Percentiles rank a stretch among this genome's conserved stretches.
These are phyloP conservation scores for Lipomyces mesembrius DNA, from an alignment of 805 yeast genomes.

Conservation along the genomic window DNA sequence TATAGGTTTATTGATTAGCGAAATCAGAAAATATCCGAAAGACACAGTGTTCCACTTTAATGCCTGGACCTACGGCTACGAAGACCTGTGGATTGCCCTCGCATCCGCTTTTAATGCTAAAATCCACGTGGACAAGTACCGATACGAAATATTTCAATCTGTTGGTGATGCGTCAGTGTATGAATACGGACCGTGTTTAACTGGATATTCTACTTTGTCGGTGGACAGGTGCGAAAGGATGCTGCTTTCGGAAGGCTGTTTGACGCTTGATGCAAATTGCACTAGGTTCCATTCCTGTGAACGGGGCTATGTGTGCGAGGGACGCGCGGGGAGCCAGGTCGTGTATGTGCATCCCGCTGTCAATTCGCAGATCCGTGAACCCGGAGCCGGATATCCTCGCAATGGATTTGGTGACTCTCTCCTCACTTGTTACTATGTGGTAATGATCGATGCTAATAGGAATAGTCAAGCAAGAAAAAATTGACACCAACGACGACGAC, in stretches of 20 bases:
- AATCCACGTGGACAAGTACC: constrained; percentile 46
- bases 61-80: constrained; percentile 57
- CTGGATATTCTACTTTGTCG: constrained; percentile 6
- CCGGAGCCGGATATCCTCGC: constrained; percentile 38
- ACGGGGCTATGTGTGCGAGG: constrained; percentile 37
- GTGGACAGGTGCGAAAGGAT: too few species aligned
- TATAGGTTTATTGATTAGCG: constrained; percentile 44
- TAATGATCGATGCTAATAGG: background rate
- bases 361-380: constrained; percentile 37
- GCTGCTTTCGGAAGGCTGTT: constrained; percentile 3
- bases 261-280: constrained; percentile 11
- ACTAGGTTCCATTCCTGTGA: constrained; percentile 31
- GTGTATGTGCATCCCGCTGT: constrained; percentile 36
- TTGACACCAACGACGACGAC: background rate
- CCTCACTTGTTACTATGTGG: background rate
- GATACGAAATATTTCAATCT: constrained; percentile 38
- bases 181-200: constrained; percentile 22
- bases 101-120: constrained; percentile 40
- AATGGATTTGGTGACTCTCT: constrained; percentile 16
- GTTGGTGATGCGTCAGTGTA: constrained; percentile 26
- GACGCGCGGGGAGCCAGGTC: background rate
- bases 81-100: constrained; percentile 56
- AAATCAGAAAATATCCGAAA: constrained; percentile 52
- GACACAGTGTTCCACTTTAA: constrained; percentile 51
- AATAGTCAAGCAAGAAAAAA: background rate